phyloP scores from a whole-genome alignment of 306 rosid species.

The Luffa aegyptiaca region DNA sequence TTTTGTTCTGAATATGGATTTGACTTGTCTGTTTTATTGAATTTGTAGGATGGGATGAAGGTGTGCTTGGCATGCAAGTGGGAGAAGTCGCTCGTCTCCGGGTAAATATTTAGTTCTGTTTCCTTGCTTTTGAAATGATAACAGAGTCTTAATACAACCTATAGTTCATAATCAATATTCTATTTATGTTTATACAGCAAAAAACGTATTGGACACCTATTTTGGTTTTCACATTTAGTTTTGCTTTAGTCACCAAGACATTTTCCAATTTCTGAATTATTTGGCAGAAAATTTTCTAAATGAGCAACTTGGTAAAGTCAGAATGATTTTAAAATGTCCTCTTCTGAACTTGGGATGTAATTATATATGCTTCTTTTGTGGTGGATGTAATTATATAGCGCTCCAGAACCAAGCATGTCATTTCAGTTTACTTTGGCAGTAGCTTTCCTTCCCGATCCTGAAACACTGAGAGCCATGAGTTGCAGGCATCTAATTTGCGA shows the following conservation, averaged over 20 bases:
- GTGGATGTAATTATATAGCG: too few species aligned
- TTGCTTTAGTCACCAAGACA: neutral
- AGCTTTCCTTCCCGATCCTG: neutral
- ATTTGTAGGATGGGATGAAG: conserved; percentile 91
- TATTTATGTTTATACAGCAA: neutral
- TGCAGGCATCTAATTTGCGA: neutral
- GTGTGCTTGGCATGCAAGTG: conserved; percentile 77
- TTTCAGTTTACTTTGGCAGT: neutral
- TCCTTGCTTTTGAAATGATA: neutral
- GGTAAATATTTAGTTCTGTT: conserved; percentile 31
- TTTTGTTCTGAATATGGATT: neutral
- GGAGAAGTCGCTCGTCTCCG: conserved; percentile 96
- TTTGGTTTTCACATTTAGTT: neutral
- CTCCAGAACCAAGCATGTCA: neutral
- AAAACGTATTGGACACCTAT: neutral
- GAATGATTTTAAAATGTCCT: neutral
- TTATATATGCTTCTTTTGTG: neutral
- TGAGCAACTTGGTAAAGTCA: neutral
- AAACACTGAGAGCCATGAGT: neutral
- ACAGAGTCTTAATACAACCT: neutral
- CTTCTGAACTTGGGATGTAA: neutral
- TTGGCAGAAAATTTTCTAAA: neutral
- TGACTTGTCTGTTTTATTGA: neutral
- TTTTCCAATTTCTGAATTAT: neutral
- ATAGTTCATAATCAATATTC: neutral